Evolutionary conservation across 441 rosid genomes (phyloP).

Genomic region (Monsonia emarginata): DNA sequence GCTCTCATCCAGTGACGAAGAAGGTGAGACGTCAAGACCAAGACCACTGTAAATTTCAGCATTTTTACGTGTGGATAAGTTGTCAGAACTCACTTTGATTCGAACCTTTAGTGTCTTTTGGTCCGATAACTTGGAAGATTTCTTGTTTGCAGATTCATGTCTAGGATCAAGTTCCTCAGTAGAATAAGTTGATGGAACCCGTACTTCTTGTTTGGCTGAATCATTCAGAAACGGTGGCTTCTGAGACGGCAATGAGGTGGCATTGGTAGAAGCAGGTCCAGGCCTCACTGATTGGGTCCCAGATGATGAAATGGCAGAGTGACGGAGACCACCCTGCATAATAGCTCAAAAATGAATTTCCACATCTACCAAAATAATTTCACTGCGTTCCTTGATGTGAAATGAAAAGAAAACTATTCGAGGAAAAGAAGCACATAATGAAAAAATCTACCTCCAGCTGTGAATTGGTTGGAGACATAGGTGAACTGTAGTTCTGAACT

Average conservation of each 20-base stretch:
- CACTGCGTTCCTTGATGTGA: background rate
- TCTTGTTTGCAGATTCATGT: constrained; percentile 37
- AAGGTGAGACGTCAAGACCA: constrained; percentile 86
- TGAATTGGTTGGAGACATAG: constrained; percentile 54
- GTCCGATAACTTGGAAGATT: constrained; percentile 40
- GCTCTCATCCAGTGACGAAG: constrained; percentile 69
- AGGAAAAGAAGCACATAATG: background rate
- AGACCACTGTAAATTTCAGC: constrained; percentile 87
- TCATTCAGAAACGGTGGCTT: constrained; percentile 33
- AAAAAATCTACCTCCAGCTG: constrained; percentile 48
- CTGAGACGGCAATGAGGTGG: constrained; percentile 26
- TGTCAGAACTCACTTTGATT: constrained; percentile 78
- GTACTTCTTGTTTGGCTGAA: constrained; percentile 36
- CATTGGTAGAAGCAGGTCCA: constrained; percentile 30
- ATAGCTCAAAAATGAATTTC: constrained; percentile 16
- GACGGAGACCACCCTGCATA: constrained; percentile 40
- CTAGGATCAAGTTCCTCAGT: constrained; percentile 31
- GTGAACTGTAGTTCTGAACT: constrained; percentile 36
- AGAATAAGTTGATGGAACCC: constrained; percentile 30
- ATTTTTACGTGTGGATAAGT: constrained; percentile 54
- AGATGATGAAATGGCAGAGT: constrained; percentile 30
- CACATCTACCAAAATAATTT: constrained; percentile 11
- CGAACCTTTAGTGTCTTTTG: constrained; percentile 72
- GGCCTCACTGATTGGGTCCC: constrained; percentile 31
- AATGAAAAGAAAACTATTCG: background rate